Percentiles rank a stretch among this genome's conserved stretches.
These are phyloP conservation scores for Dothideomycetes sp. DNA, from an alignment of 2,329 filamentous ascomycete genomes.

Conservation along the genomic window DNA sequence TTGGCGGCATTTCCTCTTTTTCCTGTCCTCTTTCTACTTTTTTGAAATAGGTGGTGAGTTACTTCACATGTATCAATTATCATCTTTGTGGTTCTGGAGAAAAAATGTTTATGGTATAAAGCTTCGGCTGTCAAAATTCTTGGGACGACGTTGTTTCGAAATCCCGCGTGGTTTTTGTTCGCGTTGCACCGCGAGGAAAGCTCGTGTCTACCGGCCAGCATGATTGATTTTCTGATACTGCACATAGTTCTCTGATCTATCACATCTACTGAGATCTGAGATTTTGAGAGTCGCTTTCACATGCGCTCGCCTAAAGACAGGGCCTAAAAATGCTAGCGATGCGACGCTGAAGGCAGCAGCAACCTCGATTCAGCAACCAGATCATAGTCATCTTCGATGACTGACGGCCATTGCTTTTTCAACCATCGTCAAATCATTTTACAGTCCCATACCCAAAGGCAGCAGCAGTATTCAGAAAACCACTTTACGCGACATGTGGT, in stretches of 20 bases:
- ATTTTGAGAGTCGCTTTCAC: background rate
- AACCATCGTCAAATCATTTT: too few relatives aligned
- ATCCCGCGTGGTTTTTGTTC: background rate
- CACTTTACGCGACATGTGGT: too few relatives aligned
- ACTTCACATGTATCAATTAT: constrained; percentile 3
- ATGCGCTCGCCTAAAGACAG: background rate
- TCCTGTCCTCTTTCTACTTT: background rate
- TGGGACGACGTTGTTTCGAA: constrained; percentile 1
- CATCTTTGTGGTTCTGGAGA: background rate
- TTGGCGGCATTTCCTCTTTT: constrained; percentile 4
- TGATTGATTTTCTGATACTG: background rate
- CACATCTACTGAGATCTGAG: background rate
- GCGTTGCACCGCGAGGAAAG: background rate
- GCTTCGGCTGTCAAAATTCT: constrained; percentile 6
- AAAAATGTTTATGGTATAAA: too few relatives aligned
- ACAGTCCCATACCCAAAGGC: too few relatives aligned
- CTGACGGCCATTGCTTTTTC: too few relatives aligned
- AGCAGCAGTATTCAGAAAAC: too few relatives aligned
- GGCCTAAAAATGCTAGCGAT: too few relatives aligned
- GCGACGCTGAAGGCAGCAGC: too few relatives aligned
- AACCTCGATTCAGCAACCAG: too few relatives aligned
- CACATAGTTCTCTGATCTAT: background rate
- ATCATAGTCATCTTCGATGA: too few relatives aligned
- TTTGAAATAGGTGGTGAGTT: background rate
- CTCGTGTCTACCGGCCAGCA: too few relatives aligned